Evolutionary conservation across 176 grass and related monocot species (phyloP).

Genomic region (Paspalum vaginatum): DNA sequence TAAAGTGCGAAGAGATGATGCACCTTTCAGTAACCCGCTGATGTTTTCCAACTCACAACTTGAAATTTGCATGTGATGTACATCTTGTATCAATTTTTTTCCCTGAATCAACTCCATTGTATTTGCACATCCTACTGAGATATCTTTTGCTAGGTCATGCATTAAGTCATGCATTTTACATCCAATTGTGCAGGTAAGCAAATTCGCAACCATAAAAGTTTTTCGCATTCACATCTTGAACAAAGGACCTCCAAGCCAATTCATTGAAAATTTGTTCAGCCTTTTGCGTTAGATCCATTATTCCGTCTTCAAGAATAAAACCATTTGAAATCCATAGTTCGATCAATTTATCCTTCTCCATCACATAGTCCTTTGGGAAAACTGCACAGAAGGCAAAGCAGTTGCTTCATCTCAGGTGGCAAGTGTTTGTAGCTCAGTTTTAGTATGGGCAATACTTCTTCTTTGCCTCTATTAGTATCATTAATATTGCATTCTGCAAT

Average conservation of each 20-base stretch:
- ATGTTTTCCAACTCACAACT: no score
- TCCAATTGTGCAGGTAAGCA: no score
- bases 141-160: slow-evolving; percentile 30
- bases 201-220: not conserved
- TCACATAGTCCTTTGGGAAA: slow-evolving; percentile 23
- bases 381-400: slow-evolving; percentile 29
- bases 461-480: not conserved
- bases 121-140: not conserved
- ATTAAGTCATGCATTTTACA: slow-evolving; percentile 42
- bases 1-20: not conserved
- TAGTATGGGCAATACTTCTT: not conserved
- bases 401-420: slow-evolving; percentile 12
- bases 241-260: slow-evolving; percentile 35
- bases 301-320: not conserved
- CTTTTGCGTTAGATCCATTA: not conserved
- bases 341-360: not conserved
- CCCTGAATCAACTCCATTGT: not conserved
- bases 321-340: slow-evolving; percentile 16
- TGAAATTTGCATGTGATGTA: not conserved
- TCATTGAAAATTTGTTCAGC: not conserved
- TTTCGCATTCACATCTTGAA: slow-evolving; percentile 23
- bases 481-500: not conserved
- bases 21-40: not conserved
- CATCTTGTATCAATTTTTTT: not conserved
- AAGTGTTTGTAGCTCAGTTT: slow-evolving; percentile 23